Base-by-base conservation (phyloP, 257 asterid species). In the Echium plantagineum region DNA sequence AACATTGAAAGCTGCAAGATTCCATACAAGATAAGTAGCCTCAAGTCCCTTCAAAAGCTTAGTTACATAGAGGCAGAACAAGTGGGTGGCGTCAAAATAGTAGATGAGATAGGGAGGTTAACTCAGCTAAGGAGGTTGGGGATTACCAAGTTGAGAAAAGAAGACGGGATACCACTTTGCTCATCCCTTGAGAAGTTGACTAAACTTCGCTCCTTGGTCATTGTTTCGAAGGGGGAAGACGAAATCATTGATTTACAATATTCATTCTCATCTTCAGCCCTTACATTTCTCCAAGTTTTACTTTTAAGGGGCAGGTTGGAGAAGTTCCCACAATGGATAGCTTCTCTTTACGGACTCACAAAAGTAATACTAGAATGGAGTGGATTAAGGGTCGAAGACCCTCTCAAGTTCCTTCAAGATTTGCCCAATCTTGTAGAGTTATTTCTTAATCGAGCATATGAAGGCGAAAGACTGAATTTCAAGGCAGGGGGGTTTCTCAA, bases 311-410 rank as follows among this genome's bases (percentile, higher is more conserved):
- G 72, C 6, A 20, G 32, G 48, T 21, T 76, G 57, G 63, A 68
- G 59, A 65, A 71, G 63, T 5, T 71, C 21, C 77, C 72, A 12
- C 59, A 24, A 9, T 75, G 77, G 80, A 22, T 75, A 52, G 19
- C 54, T 24, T 60, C 66, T 52, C 77, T 68, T 56, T 54, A 38
- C 6, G 64, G 75, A 32, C 61, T 71, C 18, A 49, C 54, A 4
- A 65, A 38, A 32, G 52, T 75, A 19, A 12, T 0, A 24, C 35
- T 75, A 6, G 21, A 4, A 1, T 30, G 58, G 64, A 67, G 70
- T 42, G 26, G 22, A 30, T 46, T 75, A 42, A 59, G 28, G 51
- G 74, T 71, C 15, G 47, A 69, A 56, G 71, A 61, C 10, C 70
- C 67, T 15, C 66, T 79, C 0, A 57, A 65, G 61, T 35, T 5